Evolutionary conservation across 257 asterid species (phyloP).

Genomic region (Catharanthus roseus): DNA sequence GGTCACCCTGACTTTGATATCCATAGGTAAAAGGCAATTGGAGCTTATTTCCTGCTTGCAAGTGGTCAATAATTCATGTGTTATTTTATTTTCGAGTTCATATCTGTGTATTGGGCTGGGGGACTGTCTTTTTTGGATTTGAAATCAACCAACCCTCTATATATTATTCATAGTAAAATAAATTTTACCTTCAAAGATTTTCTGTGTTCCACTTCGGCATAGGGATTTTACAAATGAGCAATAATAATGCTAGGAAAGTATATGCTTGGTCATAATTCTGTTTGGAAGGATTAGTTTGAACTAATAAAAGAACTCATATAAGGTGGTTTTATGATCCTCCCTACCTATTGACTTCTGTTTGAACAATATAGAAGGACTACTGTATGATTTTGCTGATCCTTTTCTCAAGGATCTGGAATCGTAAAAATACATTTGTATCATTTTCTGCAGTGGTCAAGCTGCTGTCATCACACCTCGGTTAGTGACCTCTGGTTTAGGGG

Average conservation of each 20-base stretch:
- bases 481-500: slow-evolving; percentile 87
- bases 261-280: not conserved
- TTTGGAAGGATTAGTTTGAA: not conserved
- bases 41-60: slow-evolving; percentile 2
- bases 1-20: slow-evolving; percentile 97
- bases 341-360: not conserved
- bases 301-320: not conserved
- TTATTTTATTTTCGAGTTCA: not conserved
- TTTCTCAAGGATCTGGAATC: slow-evolving; percentile 2
- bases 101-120: not conserved
- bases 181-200: not conserved
- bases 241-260: not conserved
- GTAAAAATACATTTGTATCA: not conserved
- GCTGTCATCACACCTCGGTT: slow-evolving; percentile 97
- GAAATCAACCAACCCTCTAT: too few species aligned
- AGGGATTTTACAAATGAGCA: not conserved
- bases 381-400: slow-evolving; percentile 4
- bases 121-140: too few species aligned
- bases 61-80: not conserved
- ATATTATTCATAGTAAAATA: not conserved
- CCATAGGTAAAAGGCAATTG: slow-evolving; percentile 56
- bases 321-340: not conserved
- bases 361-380: not conserved
- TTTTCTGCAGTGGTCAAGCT: slow-evolving; percentile 86
- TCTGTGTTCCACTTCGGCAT: not conserved